phyloP scores from a whole-genome alignment of 2,329 filamentous ascomycete species.

The Paradendryphiella salina region DNA sequence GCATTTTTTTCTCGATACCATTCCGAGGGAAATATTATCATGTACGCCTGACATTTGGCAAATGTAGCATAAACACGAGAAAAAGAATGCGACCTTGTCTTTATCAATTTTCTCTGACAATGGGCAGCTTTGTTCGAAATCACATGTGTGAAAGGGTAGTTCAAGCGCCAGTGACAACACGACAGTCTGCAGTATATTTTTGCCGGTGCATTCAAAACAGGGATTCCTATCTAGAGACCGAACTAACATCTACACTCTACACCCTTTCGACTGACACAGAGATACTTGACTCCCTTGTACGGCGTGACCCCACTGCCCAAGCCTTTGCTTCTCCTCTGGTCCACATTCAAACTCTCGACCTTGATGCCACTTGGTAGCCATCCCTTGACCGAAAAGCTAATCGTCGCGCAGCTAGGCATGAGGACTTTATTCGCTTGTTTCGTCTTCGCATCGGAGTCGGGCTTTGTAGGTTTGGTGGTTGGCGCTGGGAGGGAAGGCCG shows the following conservation, averaged over 20 bases:
- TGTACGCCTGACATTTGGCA: background rate
- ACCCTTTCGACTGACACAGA: constrained; percentile 69
- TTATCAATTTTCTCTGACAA: too few species aligned
- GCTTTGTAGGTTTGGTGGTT: constrained; percentile 23
- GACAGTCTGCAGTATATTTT: too few species aligned
- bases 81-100: too few species aligned
- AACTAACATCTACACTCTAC: constrained; percentile 48
- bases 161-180: too few species aligned
- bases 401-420: constrained; percentile 54
- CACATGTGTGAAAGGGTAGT: too few species aligned
- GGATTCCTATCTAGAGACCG: background rate
- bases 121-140: too few species aligned
- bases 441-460: constrained; percentile 55
- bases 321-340: constrained; percentile 79
- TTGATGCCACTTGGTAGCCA: constrained; percentile 67
- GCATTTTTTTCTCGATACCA: background rate
- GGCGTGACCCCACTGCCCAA: constrained; percentile 87
- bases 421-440: constrained; percentile 59
- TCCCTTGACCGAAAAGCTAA: constrained; percentile 60
- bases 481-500: background rate
- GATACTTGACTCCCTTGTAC: constrained; percentile 97
- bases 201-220: background rate
- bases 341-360: constrained; percentile 64
- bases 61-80: too few species aligned
- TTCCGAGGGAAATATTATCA: background rate